A percentile compares a stretch with the other conserved stretches of the same genome.
phyloP scores from a whole-genome alignment of 2,329 filamentous ascomycete genomes.

The Mycosphaerelloides madeirae region DNA sequence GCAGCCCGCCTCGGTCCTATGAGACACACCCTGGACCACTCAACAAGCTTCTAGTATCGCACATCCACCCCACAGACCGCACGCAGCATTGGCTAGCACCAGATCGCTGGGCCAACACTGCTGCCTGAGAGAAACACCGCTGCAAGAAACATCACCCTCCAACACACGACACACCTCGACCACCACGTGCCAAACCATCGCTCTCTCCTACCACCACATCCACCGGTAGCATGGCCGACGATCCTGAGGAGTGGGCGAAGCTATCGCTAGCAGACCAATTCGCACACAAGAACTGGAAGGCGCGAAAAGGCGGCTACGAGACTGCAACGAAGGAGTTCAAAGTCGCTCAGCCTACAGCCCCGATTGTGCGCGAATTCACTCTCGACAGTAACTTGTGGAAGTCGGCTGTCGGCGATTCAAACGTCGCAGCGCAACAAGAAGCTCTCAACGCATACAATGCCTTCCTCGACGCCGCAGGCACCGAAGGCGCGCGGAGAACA shows the following conservation, averaged over 20 bases:
- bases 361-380: conserved; percentile 80
- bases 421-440: conserved; percentile 94
- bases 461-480: conserved; percentile 86
- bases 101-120: no score
- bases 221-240: conserved; percentile 66
- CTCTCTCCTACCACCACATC: neutral
- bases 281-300: conserved; percentile 94
- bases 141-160: neutral
- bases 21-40: no score
- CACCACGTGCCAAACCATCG: neutral
- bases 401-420: conserved; percentile 84
- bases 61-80: neutral
- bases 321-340: conserved; percentile 85
- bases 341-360: conserved; percentile 74
- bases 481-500: conserved; percentile 63
- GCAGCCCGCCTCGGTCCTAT: no score
- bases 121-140: neutral
- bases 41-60: no score
- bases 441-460: conserved; percentile 81
- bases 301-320: conserved; percentile 91
- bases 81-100: neutral
- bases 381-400: conserved; percentile 87
- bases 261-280: conserved; percentile 76
- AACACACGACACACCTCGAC: neutral
- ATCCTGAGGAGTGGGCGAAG: conserved; percentile 71